phyloP scores from a whole-genome alignment of 2,329 filamentous ascomycete species.

The Nothophaeocryptopus gaeumannii region DNA sequence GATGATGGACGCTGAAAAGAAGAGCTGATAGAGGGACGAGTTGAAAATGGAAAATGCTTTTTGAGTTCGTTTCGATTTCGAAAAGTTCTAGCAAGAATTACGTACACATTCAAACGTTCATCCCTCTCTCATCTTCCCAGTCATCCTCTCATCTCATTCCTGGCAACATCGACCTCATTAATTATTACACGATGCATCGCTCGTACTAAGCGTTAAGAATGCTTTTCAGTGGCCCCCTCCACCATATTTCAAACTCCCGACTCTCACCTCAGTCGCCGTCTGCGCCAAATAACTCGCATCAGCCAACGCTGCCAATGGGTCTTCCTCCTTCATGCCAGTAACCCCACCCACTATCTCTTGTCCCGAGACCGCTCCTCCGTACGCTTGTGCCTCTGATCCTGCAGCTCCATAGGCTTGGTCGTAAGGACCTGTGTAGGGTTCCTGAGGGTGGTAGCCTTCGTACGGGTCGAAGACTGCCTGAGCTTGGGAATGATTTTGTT shows the following conservation, averaged over 20 bases:
- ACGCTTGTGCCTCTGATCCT: conserved; percentile 13
- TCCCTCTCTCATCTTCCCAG: no score
- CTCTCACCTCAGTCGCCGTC: not conserved
- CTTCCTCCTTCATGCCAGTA: conserved; percentile 10
- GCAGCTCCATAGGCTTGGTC: conserved; percentile 4
- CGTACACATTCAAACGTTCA: no score
- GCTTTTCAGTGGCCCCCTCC: not conserved
- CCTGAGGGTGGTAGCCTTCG: not conserved
- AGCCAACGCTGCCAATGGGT: conserved; percentile 10
- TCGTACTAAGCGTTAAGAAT: not conserved
- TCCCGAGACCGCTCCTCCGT: conserved; percentile 13
- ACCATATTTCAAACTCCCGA: not conserved
- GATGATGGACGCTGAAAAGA: no score
- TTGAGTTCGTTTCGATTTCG: no score
- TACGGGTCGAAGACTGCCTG: not conserved
- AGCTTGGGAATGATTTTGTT: not conserved
- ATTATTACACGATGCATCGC: no score
- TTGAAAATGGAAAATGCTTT: no score
- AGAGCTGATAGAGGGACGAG: no score
- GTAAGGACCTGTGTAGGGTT: conserved; percentile 3
- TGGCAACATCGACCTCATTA: no score
- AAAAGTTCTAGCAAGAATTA: no score
- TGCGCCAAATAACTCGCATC: conserved; percentile 11
- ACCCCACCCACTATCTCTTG: conserved; percentile 4
- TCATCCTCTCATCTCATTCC: no score